Conservation (phyloP, 306 rosid genomes). For the Delonix regia region DNA sequence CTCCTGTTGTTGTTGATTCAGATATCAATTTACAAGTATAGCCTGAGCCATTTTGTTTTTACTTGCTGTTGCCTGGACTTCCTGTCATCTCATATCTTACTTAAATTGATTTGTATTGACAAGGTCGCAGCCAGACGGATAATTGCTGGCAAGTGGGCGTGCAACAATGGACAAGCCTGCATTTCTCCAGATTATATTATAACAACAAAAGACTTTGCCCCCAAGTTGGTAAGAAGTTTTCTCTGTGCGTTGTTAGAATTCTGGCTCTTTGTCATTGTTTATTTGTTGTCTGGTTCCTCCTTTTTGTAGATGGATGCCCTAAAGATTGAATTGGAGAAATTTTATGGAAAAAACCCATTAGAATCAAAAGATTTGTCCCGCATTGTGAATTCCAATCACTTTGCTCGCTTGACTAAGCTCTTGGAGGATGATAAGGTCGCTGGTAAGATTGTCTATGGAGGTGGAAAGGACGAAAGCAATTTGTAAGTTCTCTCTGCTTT, state of each 20-base stretch:
- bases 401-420: conserved; percentile 75
- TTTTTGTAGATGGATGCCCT: conserved; percentile 73
- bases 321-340: conserved; percentile 72
- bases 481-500: conserved; percentile 62
- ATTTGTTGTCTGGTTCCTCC: conserved; percentile 33
- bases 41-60: background rate
- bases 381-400: conserved; percentile 84
- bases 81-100: conserved; percentile 30
- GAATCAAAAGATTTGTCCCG: conserved; percentile 93
- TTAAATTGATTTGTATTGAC: conserved; percentile 32
- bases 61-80: conserved; percentile 1
- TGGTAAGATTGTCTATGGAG: conserved; percentile 87
- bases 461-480: conserved; percentile 70
- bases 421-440: conserved; percentile 92
- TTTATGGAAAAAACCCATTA: conserved; percentile 78
- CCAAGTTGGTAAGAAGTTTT: conserved; percentile 71
- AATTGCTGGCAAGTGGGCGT: conserved; percentile 92
- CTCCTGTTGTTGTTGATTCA: conserved; percentile 86
- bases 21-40: conserved; percentile 66
- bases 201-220: conserved; percentile 82
- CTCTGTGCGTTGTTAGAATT: conserved; percentile 23
- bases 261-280: conserved; percentile 19
- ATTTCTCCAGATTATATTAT: conserved; percentile 81
- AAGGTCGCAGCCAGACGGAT: conserved; percentile 85
- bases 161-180: conserved; percentile 97